Base-by-base conservation (phyloP, 106 monocot genomes). In the Dioscorea zingiberensis region DNA sequence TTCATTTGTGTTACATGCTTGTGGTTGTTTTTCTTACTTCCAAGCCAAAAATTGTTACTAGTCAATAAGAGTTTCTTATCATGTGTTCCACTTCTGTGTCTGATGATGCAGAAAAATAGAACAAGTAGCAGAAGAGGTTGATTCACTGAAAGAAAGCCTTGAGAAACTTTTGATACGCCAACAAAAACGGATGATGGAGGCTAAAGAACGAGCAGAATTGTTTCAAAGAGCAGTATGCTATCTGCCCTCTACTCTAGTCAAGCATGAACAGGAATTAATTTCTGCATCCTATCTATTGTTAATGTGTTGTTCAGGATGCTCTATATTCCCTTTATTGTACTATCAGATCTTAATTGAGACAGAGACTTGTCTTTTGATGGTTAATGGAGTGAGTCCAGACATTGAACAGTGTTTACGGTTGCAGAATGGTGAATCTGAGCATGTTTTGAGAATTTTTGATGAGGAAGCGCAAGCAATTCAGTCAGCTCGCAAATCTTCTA, bases 391-490 rank as follows among this genome's bases (percentile, higher is more conserved):
- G 4, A 53, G 51, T 53, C 51, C 19, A 18, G 19, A 53, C 9
- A 53, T 16, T 53, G 15, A 53, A 16, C 51, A 27, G 17, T 26
- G 27, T 69, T 1, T 19, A n/a, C n/a, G 23, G 51, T 48, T 81
- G 68, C 78, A 95, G 94, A 91, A 79, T 79, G 85, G 94, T 13
- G 87, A 88, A 16, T 85, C 83, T 13, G 80, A 76, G 30, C 91
- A 95, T 54, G 25, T 95, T 27, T 68, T 95, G 69, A 91, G 81
- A 61, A 88, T 95, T 66, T 91, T 95, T 75, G 91, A 95, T 68
- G 94, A 95, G 0, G 94, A 95, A 75, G 61, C 90, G 17, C 85
- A 78, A 58, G 95, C 95, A 60, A 78, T 91, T 85, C 77, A 88
- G 74, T 85, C 87, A 47, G 91, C 91, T 38, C 91, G 72, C 55